A percentile compares a stretch with the other conserved stretches of the same genome.
Evolutionary conservation across 768 basidiomycete genomes (phyloP).

Genomic region (Lactarius hengduanensis): DNA sequence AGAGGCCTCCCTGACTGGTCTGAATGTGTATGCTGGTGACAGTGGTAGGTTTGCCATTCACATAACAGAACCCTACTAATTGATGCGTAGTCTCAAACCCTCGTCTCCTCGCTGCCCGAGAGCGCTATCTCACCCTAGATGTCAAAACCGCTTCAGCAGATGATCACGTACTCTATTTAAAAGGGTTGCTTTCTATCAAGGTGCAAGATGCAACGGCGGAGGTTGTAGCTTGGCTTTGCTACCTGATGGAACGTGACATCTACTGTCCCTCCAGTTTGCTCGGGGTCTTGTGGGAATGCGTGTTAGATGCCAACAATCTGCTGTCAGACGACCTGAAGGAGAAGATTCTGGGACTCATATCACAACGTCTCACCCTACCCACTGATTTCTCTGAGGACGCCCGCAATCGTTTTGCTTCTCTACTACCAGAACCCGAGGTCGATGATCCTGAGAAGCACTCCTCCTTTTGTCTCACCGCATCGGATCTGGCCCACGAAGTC

Average conservation of each 20-base stretch:
- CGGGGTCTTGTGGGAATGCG: conserved; percentile 43
- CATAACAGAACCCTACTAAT: background rate
- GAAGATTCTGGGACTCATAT: conserved; percentile 39
- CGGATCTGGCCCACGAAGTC: conserved; percentile 22
- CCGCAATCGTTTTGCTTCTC: conserved; percentile 8
- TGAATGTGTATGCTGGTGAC: conserved; percentile 18
- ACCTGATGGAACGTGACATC: conserved; percentile 21
- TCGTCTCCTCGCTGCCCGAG: conserved; percentile 11
- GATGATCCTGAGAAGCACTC: conserved; percentile 16
- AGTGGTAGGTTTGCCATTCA: conserved; percentile 16
- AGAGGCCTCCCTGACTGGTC: background rate
- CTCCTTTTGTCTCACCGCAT: conserved; percentile 26
- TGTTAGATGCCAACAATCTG: conserved; percentile 34
- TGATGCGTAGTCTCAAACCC: background rate
- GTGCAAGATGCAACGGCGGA: conserved; percentile 5
- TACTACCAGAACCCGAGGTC: conserved; percentile 3
- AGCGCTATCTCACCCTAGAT: conserved; percentile 26
- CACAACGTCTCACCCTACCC: conserved; percentile 35
- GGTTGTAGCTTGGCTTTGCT: conserved; percentile 18
- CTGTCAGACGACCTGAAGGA: conserved; percentile 36
- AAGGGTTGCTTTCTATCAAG: conserved; percentile 20
- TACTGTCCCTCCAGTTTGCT: conserved; percentile 40
- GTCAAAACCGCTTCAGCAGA: conserved; percentile 7
- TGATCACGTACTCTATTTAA: conserved; percentile 14
- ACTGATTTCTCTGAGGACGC: conserved; percentile 28